Evolutionary conservation across 257 asterid species (phyloP).

Genomic region (Gynochthodes officinalis): DNA sequence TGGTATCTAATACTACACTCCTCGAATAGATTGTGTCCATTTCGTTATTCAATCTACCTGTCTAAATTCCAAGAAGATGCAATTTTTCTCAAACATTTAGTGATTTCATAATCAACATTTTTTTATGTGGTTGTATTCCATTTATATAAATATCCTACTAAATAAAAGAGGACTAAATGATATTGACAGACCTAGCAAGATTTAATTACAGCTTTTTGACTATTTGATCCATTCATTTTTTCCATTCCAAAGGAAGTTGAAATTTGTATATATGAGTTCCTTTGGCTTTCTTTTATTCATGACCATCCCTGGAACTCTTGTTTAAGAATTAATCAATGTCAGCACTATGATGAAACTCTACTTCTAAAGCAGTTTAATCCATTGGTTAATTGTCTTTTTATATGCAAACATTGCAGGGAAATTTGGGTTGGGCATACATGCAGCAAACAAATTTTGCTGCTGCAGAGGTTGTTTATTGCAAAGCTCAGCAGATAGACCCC

Average conservation of each 20-base stretch:
- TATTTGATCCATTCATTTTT: no score
- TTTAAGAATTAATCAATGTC: not conserved
- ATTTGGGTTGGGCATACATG: slow-evolving; percentile 95
- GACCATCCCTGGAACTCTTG: not conserved
- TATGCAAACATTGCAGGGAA: slow-evolving; percentile 51
- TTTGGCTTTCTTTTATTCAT: not conserved
- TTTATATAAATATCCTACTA: not conserved
- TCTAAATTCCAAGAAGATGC: not conserved
- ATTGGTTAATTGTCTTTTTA: not conserved
- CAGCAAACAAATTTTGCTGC: slow-evolving; percentile 60
- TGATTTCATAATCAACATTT: no score
- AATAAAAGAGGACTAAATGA: no score
- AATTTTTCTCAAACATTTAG: not conserved
- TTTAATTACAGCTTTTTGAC: no score
- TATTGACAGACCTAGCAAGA: not conserved
- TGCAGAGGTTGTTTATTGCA: slow-evolving; percentile 65
- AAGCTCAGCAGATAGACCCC: slow-evolving; percentile 73
- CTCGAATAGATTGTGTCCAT: not conserved
- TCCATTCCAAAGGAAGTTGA: no score
- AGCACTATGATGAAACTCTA: no score
- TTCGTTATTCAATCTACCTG: not conserved
- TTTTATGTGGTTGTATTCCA: not conserved
- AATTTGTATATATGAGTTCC: no score
- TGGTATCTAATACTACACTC: slow-evolving; percentile 36
- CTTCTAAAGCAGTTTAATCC: not conserved